phyloP scores from a whole-genome alignment of 1,284 basidiomycete species.

The Leccinum pseudoinsigne region DNA sequence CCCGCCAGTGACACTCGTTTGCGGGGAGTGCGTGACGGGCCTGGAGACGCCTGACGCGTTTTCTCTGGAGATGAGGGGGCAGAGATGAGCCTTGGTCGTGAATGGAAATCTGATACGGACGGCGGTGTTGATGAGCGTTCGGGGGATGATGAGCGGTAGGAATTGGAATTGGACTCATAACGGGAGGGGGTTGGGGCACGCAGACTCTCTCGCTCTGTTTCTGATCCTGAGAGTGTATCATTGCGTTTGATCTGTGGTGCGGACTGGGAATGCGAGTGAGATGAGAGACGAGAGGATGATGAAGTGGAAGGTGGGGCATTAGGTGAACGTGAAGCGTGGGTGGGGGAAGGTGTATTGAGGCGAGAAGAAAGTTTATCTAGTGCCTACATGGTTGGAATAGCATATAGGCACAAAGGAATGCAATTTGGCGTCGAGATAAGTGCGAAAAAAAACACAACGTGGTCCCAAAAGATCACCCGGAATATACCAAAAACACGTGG shows the following conservation, averaged over 20 bases:
- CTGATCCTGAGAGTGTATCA: slow-evolving; percentile 64
- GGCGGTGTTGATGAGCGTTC: slow-evolving; percentile 43
- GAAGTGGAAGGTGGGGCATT: slow-evolving; percentile 32
- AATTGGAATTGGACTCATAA: slow-evolving; percentile 34
- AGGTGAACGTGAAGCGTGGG: slow-evolving; percentile 36
- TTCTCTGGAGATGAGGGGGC: slow-evolving; percentile 56
- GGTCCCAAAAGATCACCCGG: slow-evolving; percentile 15
- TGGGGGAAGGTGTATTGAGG: slow-evolving; percentile 43
- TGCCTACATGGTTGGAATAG: slow-evolving; percentile 43
- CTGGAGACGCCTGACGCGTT: slow-evolving; percentile 39
- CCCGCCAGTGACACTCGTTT: slow-evolving; percentile 44
- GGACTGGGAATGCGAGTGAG: slow-evolving; percentile 29
- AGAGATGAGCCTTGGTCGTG: slow-evolving; percentile 48
- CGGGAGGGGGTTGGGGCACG: slow-evolving; percentile 34
- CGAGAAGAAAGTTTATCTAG: slow-evolving; percentile 66
- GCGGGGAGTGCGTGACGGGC: slow-evolving; percentile 41
- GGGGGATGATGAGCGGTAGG: slow-evolving; percentile 41
- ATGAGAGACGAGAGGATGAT: slow-evolving; percentile 33
- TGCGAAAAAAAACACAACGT: slow-evolving; percentile 1
- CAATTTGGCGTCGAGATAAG: slow-evolving; percentile 4
- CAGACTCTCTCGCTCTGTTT: slow-evolving; percentile 69
- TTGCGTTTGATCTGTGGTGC: slow-evolving; percentile 22
- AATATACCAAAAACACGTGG: slow-evolving; percentile 29
- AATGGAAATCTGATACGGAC: slow-evolving; percentile 19
- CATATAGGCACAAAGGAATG: slow-evolving; percentile 16